Evolutionary conservation across 1,284 basidiomycete genomes (phyloP).

Genomic region (Peniophora sp.): DNA sequence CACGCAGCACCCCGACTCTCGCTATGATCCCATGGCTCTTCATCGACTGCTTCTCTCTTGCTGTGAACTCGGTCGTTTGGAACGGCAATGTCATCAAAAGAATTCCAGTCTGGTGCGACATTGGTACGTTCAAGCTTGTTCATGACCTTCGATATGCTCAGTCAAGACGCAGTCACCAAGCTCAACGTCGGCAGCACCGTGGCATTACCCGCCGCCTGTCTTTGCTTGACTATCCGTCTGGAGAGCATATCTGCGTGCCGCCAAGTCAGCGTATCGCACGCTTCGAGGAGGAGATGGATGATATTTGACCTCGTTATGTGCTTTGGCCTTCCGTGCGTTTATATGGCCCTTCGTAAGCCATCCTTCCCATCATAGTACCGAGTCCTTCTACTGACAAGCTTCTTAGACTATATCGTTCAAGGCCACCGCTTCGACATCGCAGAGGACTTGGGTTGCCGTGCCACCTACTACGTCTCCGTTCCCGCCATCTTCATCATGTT

Average conservation of each 20-base stretch:
- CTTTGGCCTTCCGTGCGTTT: conserved; percentile 36
- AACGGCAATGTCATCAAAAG: conserved; percentile 33
- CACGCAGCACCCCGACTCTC: conserved; percentile 51
- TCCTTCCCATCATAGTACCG: not conserved
- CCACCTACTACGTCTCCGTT: conserved; percentile 25
- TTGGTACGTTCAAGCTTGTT: conserved; percentile 34
- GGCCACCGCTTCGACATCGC: conserved; percentile 32
- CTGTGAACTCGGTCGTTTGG: conserved; percentile 55
- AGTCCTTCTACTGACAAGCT: not conserved
- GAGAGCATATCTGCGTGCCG: conserved; percentile 34
- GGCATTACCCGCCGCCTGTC: conserved; percentile 43
- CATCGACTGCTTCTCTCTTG: conserved; percentile 40
- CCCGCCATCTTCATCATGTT: conserved; percentile 25
- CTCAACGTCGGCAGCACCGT: not conserved
- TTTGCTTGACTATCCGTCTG: conserved; percentile 39
- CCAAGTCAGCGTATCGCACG: too few relatives aligned
- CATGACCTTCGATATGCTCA: not conserved
- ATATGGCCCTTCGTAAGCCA: conserved; percentile 43
- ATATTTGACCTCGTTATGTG: conserved; percentile 39
- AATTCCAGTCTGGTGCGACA: conserved; percentile 62
- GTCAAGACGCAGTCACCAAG: not conserved
- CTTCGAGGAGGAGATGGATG: conserved; percentile 25
- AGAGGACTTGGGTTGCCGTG: conserved; percentile 27
- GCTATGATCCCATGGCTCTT: conserved; percentile 53
- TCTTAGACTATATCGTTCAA: conserved; percentile 33